Percentiles rank a stretch among this genome's conserved stretches.
phyloP scores from a whole-genome alignment of 768 basidiomycete species.

The Pisolithus tinctorius region DNA sequence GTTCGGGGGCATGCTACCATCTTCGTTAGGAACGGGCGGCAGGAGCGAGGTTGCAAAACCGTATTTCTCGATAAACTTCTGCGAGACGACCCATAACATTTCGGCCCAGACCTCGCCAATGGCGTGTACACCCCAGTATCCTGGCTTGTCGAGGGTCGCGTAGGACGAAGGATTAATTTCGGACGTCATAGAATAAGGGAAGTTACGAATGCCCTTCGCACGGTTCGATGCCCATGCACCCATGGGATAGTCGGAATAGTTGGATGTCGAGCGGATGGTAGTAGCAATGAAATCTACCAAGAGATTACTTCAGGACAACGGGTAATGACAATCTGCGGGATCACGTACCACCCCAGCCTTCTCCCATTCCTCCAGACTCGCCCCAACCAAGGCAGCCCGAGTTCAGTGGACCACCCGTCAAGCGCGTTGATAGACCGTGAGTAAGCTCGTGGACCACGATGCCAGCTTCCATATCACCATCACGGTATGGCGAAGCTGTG shows the following conservation, averaged over 20 bases:
- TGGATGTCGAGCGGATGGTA: slow-evolving; percentile 65
- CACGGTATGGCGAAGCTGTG: slow-evolving; percentile 81
- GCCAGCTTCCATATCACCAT: slow-evolving; percentile 93
- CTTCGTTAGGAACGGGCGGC: slow-evolving; percentile 63
- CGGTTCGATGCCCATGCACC: slow-evolving; percentile 92
- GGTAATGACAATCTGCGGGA: background rate
- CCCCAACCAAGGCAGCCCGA: slow-evolving; percentile 95
- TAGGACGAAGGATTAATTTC: slow-evolving; percentile 85
- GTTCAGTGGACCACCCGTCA: slow-evolving; percentile 91
- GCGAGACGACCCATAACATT: slow-evolving; percentile 76
- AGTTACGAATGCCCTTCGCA: slow-evolving; percentile 76
- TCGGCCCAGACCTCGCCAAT: slow-evolving; percentile 96
- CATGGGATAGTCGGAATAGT: slow-evolving; percentile 81
- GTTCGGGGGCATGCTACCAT: slow-evolving; percentile 61
- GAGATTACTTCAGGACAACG: background rate
- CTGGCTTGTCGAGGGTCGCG: slow-evolving; percentile 89
- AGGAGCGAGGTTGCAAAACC: slow-evolving; percentile 74
- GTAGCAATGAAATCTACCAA: slow-evolving; percentile 76
- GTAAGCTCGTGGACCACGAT: slow-evolving; percentile 90
- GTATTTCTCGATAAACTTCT: slow-evolving; percentile 72
- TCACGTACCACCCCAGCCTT: slow-evolving; percentile 80
- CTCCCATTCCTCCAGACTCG: slow-evolving; percentile 95
- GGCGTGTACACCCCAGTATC: slow-evolving; percentile 90
- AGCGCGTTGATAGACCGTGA: slow-evolving; percentile 88
- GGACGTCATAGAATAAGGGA: slow-evolving; percentile 72